These are phyloP conservation scores for Hymenotorrendiella dingleyae DNA, from an alignment of 2,329 filamentous ascomycete species.

Conservation along the genomic window DNA sequence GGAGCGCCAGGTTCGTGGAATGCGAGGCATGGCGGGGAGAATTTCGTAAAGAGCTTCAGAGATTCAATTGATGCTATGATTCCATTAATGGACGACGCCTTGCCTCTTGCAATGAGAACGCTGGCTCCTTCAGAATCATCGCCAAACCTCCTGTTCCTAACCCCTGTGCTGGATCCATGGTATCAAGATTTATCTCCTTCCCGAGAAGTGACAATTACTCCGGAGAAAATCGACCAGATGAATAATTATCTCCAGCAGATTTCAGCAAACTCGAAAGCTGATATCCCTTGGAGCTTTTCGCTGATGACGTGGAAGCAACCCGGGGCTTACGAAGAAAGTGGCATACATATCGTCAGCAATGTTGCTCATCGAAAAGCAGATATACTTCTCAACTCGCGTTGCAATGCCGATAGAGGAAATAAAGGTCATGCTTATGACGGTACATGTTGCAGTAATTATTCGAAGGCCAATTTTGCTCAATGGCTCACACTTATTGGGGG, in stretches of 20 bases:
- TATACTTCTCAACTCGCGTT: constrained; percentile 43
- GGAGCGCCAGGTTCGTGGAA: constrained; percentile 51
- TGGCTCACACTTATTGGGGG: constrained; percentile 29
- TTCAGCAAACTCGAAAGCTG: constrained; percentile 35
- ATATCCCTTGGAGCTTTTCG: constrained; percentile 45
- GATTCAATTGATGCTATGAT: constrained; percentile 40
- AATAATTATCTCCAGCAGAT: constrained; percentile 44
- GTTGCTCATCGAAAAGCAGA: constrained; percentile 45
- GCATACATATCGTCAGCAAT: constrained; percentile 41
- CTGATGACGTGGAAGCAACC: constrained; percentile 38
- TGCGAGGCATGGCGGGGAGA: constrained; percentile 43
- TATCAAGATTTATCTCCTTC: constrained; percentile 27
- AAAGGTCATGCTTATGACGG: constrained; percentile 39
- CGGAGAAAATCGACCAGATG: constrained; percentile 44
- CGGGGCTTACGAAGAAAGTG: constrained; percentile 39
- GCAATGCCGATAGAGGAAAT: constrained; percentile 41
- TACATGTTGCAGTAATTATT: constrained; percentile 48
- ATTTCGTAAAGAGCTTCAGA: constrained; percentile 40
- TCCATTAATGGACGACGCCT: constrained; percentile 30
- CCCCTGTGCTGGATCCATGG: constrained; percentile 31
- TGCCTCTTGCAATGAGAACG: constrained; percentile 12
- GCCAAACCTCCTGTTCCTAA: constrained; percentile 26
- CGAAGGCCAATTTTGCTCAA: constrained; percentile 33
- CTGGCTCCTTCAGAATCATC: constrained; percentile 17
- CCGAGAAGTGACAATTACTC: constrained; percentile 39